phyloP scores from a whole-genome alignment of 2,329 filamentous ascomycete genomes.

The Penicillium sp. region DNA sequence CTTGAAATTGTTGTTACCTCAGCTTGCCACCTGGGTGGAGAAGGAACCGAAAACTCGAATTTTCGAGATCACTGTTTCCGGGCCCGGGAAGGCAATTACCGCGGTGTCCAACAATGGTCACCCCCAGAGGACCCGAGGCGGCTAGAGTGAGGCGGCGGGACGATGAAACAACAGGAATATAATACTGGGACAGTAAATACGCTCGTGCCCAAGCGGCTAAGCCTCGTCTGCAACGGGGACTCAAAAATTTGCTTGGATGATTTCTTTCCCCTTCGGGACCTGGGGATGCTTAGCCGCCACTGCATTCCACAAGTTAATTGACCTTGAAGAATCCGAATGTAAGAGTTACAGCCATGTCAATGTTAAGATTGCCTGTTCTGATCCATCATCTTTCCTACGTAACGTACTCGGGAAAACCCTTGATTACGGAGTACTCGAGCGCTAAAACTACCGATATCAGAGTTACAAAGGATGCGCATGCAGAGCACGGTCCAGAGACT shows the following conservation, averaged over 20 bases:
- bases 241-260: slow-evolving; percentile 15
- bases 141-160: slow-evolving; percentile 1
- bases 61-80: neutral
- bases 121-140: slow-evolving; percentile 4
- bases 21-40: slow-evolving; percentile 14
- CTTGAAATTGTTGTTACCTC: neutral
- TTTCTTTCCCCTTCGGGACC: slow-evolving; percentile 10
- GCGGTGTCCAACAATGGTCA: neutral
- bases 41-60: slow-evolving; percentile 12
- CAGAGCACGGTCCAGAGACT: slow-evolving; percentile 26
- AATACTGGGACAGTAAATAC: neutral
- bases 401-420: neutral
- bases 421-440: neutral
- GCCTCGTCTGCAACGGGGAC: neutral
- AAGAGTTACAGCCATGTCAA: neutral
- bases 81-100: slow-evolving; percentile 1
- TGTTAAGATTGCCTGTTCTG: neutral
- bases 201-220: neutral
- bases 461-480: slow-evolving; percentile 14
- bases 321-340: neutral
- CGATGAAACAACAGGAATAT: neutral
- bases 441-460: slow-evolving; percentile 5
- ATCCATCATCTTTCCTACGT: slow-evolving; percentile 3
- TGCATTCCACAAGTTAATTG: neutral
- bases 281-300: slow-evolving; percentile 1